phyloP scores from a whole-genome alignment of 1,139 yeast species.

The Petasospora fabianii region DNA sequence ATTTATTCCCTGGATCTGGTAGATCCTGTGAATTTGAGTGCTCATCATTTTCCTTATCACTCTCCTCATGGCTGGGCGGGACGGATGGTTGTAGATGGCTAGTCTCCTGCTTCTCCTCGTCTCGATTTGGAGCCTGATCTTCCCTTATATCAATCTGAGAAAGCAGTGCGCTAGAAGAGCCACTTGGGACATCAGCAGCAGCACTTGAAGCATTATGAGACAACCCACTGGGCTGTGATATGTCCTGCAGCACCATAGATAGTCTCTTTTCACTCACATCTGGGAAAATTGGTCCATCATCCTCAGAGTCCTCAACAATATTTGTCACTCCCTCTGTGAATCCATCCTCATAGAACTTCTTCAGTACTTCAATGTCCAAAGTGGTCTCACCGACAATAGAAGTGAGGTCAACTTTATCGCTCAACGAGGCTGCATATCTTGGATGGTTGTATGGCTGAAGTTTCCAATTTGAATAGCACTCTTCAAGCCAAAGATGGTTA shows the following conservation, averaged over 20 bases:
- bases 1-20: too few relatives aligned
- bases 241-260: too few relatives aligned
- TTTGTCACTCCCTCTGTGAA: constrained; percentile 16
- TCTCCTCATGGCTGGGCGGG: too few relatives aligned
- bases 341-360: constrained; percentile 37
- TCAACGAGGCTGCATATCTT: constrained; percentile 42
- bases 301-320: constrained; percentile 26
- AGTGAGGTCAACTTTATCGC: constrained; percentile 34
- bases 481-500: constrained; percentile 91
- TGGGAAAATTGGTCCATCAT: constrained; percentile 10
- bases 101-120: too few relatives aligned
- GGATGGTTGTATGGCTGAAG: constrained; percentile 41
- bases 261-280: too few relatives aligned
- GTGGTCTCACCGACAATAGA: constrained; percentile 50
- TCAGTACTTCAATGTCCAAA: constrained; percentile 40
- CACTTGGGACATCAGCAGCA: not conserved
- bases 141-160: too few relatives aligned
- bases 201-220: too few relatives aligned
- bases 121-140: too few relatives aligned
- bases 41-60: not conserved
- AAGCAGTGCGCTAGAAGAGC: too few relatives aligned
- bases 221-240: too few relatives aligned
- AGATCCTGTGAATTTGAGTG: not conserved
- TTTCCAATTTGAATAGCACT: constrained; percentile 61
- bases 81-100: too few relatives aligned